phyloP scores from a whole-genome alignment of 1,139 yeast species.

The Protomyces pachydermus region DNA sequence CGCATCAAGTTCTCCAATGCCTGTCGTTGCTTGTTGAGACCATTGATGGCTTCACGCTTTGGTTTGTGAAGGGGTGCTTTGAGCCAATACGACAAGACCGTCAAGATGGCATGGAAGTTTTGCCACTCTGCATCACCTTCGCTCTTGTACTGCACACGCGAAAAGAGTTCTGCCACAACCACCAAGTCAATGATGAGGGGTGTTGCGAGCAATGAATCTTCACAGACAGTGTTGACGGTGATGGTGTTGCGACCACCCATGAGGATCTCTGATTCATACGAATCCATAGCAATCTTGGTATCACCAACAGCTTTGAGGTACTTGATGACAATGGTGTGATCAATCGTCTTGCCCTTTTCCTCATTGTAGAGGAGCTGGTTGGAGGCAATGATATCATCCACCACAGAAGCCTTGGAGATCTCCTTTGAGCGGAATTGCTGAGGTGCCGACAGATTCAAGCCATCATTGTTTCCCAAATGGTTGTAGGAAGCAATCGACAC shows the following conservation, averaged over 20 bases:
- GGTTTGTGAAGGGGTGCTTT: slow-evolving; percentile 86
- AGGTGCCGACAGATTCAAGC: slow-evolving; percentile 85
- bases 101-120: slow-evolving; percentile 74
- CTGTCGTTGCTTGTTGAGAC: slow-evolving; percentile 88
- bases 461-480: slow-evolving; percentile 95
- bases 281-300: slow-evolving; percentile 97
- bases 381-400: slow-evolving; percentile 89
- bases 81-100: slow-evolving; percentile 90
- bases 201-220: slow-evolving; percentile 89
- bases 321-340: slow-evolving; percentile 93
- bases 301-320: slow-evolving; percentile 93
- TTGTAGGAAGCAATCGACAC: slow-evolving; percentile 90
- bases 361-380: slow-evolving; percentile 81
- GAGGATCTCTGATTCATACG: slow-evolving; percentile 93
- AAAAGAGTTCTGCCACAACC: slow-evolving; percentile 81
- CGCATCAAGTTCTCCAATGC: slow-evolving; percentile 89
- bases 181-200: slow-evolving; percentile 90
- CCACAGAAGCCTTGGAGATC: slow-evolving; percentile 86
- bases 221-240: slow-evolving; percentile 91
- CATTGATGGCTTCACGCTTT: slow-evolving; percentile 85
- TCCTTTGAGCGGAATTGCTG: slow-evolving; percentile 93
- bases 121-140: slow-evolving; percentile 48
- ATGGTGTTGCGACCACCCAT: slow-evolving; percentile 95
- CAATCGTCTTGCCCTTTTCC: slow-evolving; percentile 70
- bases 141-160: slow-evolving; percentile 75